These are phyloP conservation scores for Epichloe amarillans DNA, from an alignment of 2,329 filamentous ascomycete genomes.

Conservation along the genomic window DNA sequence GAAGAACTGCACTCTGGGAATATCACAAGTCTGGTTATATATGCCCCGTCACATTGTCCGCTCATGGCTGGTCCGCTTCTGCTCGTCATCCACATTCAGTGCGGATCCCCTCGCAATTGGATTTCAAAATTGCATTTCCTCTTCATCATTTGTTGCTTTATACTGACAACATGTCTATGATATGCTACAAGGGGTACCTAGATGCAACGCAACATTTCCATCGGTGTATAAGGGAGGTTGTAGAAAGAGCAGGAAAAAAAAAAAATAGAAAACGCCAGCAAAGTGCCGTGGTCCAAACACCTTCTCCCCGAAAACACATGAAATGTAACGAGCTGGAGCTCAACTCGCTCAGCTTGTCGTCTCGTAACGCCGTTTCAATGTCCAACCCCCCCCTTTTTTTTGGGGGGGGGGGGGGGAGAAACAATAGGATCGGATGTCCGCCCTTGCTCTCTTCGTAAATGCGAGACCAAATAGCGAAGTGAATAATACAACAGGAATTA, in stretches of 20 bases:
- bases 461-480: background rate
- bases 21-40: too few relatives aligned
- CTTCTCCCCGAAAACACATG: background rate
- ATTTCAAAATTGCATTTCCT: too few relatives aligned
- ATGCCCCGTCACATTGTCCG: too few relatives aligned
- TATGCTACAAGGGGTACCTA: background rate
- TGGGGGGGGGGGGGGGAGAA: background rate
- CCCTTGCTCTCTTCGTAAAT: background rate
- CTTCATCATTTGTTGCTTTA: background rate
- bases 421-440: background rate
- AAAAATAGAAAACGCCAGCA: background rate
- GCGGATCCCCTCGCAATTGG: too few relatives aligned
- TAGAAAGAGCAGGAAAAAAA: background rate
- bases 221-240: background rate
- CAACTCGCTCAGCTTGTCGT: background rate
- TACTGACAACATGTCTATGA: background rate
- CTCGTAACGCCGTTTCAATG: constrained; percentile 1
- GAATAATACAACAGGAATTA: background rate
- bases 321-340: background rate
- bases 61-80: too few relatives aligned
- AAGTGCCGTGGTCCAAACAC: background rate
- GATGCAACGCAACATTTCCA: background rate
- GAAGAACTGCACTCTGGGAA: background rate
- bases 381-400: background rate
- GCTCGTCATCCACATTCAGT: too few relatives aligned